Evolutionary conservation across 176 grass and related monocot genomes (phyloP).

Genomic region (Miscanthus lutarioriparius): DNA sequence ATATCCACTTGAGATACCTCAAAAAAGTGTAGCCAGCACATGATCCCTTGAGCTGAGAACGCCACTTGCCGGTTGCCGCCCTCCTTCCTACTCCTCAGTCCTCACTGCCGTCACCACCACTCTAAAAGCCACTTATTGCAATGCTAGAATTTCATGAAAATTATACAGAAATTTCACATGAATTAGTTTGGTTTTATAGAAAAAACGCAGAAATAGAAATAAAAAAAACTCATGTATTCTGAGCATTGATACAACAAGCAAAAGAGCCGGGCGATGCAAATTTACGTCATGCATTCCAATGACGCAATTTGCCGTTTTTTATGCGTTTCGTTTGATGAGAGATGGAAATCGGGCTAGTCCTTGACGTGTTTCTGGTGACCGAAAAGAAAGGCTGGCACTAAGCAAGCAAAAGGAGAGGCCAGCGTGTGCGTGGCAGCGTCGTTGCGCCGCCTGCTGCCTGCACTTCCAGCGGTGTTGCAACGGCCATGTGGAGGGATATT

Average conservation of each 20-base stretch:
- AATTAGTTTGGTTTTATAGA: not conserved
- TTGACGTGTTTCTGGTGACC: not conserved
- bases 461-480: conserved; percentile 39
- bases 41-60: conserved; percentile 18
- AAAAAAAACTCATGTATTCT: not conserved
- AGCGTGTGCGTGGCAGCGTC: not conserved
- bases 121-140: too few species aligned
- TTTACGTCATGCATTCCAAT: not conserved
- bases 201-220: too few species aligned
- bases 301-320: not conserved
- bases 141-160: too few species aligned
- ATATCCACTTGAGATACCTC: conserved; percentile 48
- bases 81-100: too few species aligned
- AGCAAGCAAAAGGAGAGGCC: not conserved
- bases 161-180: not conserved
- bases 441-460: conserved; percentile 42
- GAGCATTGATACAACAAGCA: not conserved
- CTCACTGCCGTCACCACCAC: too few species aligned
- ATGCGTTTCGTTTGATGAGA: not conserved
- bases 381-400: conserved; percentile 9
- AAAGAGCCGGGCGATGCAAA: not conserved
- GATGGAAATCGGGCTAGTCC: not conserved
- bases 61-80: not conserved
- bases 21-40: conserved; percentile 27
- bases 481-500: conserved; percentile 49